Base-by-base conservation (phyloP, 345 rosid genomes). In the Eucalyptus tenuipes region DNA sequence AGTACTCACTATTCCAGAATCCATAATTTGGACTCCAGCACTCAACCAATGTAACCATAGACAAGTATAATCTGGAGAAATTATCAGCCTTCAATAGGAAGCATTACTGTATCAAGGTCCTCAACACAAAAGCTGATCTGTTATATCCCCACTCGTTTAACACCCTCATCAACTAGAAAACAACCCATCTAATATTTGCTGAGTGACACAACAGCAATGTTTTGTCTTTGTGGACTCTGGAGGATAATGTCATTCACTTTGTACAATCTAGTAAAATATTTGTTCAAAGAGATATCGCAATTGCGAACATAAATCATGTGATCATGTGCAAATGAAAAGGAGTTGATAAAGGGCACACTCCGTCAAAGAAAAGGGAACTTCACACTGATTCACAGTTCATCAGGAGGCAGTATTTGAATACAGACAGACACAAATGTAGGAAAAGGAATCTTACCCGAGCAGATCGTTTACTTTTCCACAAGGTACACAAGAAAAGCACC, bases 391-490 rank as follows among this genome's bases (percentile, higher is more conserved):
- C 47, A 75, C 47, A 40, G 47, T 20, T 75, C 84, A 75, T 40
- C 84, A 75, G 84, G 84, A 75, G 47, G 47, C 47, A 71, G 81
- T 10, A 71, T 33, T 42, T 49, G 61, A 85, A 25, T 50, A 52
- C 27, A n/a, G 64, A 31, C 42, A 86, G 66, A 13, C 45, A 20
- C 16, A 86, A 29, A 68, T 11, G 50, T 66, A 24, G 88, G 88
- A 87, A 45, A 44, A 16, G 88, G 82, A 87, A 53, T 86, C 82
- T 86, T 94, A 98, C 99, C 97, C 94, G 22, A 98, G 97, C 87
- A 98, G 92, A 90, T 98, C 99, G 91, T 92, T 98, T 87, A 92
- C 91, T 94, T 98, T 97, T 53, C 96, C 93, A 31, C 99, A 98
- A 88, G 95, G 91, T 18, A 91, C 90, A 85, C 99, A 98, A 40